Percentiles rank a stretch among this genome's conserved stretches.
These are phyloP conservation scores for Cordyceps farinosa DNA, from an alignment of 2,329 filamentous ascomycete species.

Conservation along the genomic window DNA sequence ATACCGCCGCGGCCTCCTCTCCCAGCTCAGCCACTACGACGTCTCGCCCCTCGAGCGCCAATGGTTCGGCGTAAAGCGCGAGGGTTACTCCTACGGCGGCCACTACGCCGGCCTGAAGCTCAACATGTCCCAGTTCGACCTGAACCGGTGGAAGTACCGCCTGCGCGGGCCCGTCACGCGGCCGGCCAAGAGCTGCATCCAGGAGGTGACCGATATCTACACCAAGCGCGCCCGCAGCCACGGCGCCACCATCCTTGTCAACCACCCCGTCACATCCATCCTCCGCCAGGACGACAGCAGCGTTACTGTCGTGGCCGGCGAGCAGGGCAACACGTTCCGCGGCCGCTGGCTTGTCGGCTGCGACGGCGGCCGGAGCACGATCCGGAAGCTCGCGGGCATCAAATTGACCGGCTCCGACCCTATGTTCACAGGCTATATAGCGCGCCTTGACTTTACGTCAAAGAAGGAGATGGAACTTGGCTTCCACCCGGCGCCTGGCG, in stretches of 20 bases:
- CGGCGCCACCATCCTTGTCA: conserved; percentile 29
- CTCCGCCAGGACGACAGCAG: conserved; percentile 22
- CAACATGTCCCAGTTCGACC: conserved; percentile 27
- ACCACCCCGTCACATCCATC: conserved; percentile 24
- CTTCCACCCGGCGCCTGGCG: conserved; percentile 21
- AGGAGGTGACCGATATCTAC: conserved; percentile 24
- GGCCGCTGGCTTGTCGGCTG: conserved; percentile 39
- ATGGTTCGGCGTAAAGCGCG: conserved; percentile 16
- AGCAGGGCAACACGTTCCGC: neutral
- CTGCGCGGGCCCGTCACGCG: conserved; percentile 28
- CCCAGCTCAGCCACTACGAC: conserved; percentile 24
- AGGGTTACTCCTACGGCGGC: conserved; percentile 27
- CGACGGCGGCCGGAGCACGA: conserved; percentile 38
- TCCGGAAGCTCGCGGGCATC: conserved; percentile 37
- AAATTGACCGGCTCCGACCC: conserved; percentile 35
- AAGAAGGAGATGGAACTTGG: conserved; percentile 27
- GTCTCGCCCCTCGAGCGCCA: conserved; percentile 20
- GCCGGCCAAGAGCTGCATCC: conserved; percentile 23
- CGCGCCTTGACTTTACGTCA: conserved; percentile 32
- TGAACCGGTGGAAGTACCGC: conserved; percentile 29
- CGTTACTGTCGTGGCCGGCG: conserved; percentile 24
- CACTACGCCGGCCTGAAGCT: conserved; percentile 32
- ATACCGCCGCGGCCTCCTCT: conserved; percentile 37
- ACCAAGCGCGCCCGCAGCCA: conserved; percentile 25
- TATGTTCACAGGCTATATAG: conserved; percentile 34